A percentile compares a stretch with the other conserved stretches of the same genome.
phyloP scores from a whole-genome alignment of 345 rosid species.

The Salix koriyanagi region DNA sequence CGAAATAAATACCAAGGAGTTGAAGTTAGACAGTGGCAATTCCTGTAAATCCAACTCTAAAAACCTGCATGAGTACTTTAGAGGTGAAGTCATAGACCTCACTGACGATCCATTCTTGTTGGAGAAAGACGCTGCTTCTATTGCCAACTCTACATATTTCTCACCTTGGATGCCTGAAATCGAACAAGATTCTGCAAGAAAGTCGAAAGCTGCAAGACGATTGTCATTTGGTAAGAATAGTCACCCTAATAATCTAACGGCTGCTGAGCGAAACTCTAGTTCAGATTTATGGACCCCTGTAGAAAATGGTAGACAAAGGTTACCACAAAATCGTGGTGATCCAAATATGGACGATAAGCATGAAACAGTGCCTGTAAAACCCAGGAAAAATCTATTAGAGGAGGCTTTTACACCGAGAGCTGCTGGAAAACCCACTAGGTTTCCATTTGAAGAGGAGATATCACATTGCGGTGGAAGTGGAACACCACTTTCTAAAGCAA shows the following conservation, averaged over 20 bases:
- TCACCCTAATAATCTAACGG: conserved; percentile 41
- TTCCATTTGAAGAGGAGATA: conserved; percentile 44
- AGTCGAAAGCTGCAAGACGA: conserved; percentile 47
- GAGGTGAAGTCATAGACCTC: conserved; percentile 56
- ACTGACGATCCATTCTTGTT: conserved; percentile 22
- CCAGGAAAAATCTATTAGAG: conserved; percentile 33
- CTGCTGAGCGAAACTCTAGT: conserved; percentile 40
- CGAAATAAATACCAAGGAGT: conserved; percentile 20
- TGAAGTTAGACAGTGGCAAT: conserved; percentile 27
- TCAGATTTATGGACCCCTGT: conserved; percentile 32
- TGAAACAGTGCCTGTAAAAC: conserved; percentile 30
- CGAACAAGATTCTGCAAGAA: conserved; percentile 38
- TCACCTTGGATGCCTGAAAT: conserved; percentile 39
- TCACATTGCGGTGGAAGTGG: conserved; percentile 49
- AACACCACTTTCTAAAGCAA: conserved; percentile 63
- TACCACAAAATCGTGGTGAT: conserved; percentile 22
- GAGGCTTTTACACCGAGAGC: conserved; percentile 39
- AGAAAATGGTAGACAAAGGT: conserved; percentile 25
- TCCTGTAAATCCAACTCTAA: conserved; percentile 31
- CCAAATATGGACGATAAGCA: conserved; percentile 19
- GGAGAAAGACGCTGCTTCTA: conserved; percentile 33
- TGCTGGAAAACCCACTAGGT: conserved; percentile 31
- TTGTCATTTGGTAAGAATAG: conserved; percentile 41
- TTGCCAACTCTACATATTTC: conserved; percentile 26
- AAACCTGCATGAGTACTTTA: conserved; percentile 34